Evolutionary conservation across 345 rosid species (phyloP), one percentile per base, ranked within the genome.

Genomic region (Populus simonii): DNA sequence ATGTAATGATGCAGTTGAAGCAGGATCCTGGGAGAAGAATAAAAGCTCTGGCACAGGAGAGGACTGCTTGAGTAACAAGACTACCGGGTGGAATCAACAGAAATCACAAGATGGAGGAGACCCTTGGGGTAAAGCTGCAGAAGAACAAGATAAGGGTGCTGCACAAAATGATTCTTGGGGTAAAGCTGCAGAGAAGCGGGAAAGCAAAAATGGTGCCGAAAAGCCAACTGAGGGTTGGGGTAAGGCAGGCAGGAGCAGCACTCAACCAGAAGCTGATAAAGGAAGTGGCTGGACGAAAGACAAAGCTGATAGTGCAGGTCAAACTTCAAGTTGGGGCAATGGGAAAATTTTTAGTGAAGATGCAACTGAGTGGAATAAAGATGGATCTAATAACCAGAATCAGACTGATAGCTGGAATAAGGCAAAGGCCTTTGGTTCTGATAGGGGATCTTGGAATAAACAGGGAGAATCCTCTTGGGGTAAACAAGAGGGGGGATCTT

Each of bases 351-450:
- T 9, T 2, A 57, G 67, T 10, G 66, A 55, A 73, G 49, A 55
- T 57, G 66, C 67, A 55, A 36, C 66, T n/a, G 51, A 20, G 36
- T 73, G 75, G 75, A 59, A 18, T 9, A 57, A 36, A 75, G 79
- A 55, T 33, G 47, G 67, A 33, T 76, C 76, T 22, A 23, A 39
- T 22, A 53, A 22, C 20, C 72, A 55, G 25, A 73, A 27, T 75
- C 76, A 62, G 68, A 39, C 36, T 53, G 76, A 27, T 61, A 33
- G 43, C n/a, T 68, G 83, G 87, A 80, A 77, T 31, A 83, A 87
- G 57, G 51, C 73, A 51, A 57, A 71, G 69, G 41, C 66, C 71
- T 63, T 22, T 35, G 70, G 71, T 70, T 71, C 66, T 31, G 77
- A 68, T 74, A 80, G 76, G 23, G 85, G 79, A 25, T 41, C 78